Evolutionary conservation across 129 eudicot species (phyloP).

Genomic region (Escallonia herrerae): DNA sequence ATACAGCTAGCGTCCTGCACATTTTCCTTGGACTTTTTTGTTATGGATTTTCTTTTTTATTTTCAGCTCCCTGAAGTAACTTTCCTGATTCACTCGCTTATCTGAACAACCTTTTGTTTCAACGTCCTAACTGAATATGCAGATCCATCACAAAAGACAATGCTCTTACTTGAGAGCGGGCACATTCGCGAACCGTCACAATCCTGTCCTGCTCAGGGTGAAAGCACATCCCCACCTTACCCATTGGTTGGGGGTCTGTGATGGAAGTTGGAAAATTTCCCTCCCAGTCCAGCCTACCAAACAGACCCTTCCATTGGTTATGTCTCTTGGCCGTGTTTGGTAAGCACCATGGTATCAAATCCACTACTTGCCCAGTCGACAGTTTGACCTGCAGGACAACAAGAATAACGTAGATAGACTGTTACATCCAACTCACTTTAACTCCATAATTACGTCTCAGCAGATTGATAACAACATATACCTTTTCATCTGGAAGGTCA

Average conservation of each 20-base stretch:
- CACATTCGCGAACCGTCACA: conserved; percentile 65
- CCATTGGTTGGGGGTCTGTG: conserved; percentile 75
- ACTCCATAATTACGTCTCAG: background rate
- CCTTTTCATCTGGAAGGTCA: conserved; percentile 69
- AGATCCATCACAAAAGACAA: too few relatives aligned
- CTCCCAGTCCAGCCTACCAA: conserved; percentile 81
- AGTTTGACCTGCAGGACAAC: conserved; percentile 38
- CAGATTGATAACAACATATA: background rate
- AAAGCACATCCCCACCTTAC: conserved; percentile 69
- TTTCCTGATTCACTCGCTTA: too few relatives aligned
- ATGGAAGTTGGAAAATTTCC: conserved; percentile 70
- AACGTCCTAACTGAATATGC: too few relatives aligned
- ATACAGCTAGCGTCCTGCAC: too few relatives aligned
- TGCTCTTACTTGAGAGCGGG: conserved; percentile 54
- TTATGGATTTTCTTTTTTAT: too few relatives aligned
- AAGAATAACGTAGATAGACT: background rate
- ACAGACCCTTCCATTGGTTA: conserved; percentile 75
- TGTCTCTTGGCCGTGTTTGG: conserved; percentile 62
- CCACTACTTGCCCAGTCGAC: conserved; percentile 56
- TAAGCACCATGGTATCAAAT: conserved; percentile 60
- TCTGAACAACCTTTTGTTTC: too few relatives aligned
- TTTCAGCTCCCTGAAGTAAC: too few relatives aligned
- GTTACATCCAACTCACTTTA: background rate
- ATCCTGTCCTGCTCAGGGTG: conserved; percentile 77
- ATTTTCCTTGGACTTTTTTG: too few relatives aligned